Evolutionary conservation across 352 stramenopile species (phyloP), one percentile per base, ranked within the genome.

Genomic region (Pythium sp.): DNA sequence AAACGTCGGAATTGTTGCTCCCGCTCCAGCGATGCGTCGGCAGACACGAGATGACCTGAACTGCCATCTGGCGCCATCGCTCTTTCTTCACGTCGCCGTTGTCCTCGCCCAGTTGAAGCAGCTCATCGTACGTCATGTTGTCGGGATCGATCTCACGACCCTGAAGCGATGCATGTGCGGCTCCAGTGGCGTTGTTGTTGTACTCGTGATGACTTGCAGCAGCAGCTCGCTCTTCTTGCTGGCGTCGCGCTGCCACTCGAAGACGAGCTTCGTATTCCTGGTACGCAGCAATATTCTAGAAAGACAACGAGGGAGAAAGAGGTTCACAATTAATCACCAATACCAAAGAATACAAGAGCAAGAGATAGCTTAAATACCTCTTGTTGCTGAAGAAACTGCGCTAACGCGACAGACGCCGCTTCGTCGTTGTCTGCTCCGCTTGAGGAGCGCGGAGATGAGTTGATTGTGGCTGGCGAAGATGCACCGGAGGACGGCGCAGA

Each of bases 101-200:
- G 57, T 86, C 61, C 47, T 94, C 86, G 28, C 84, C 86, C 4
- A 94, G 74, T 30, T 84, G 73, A 43, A 94, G 47, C 4, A 94
- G 71, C 62, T 92, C 82, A 65, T 94, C 86, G 73, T 94, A 94
- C 11, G 78, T 87, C 86, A 94, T 94, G 67, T 81, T 89, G 58
- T 92, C 86, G 1, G 84, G 82, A 61, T 92, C 86, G n/a, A 93
- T 74, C 55, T 73, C 74, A 49, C 59, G 74, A 1, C 32, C 28
- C 14, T 34, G 41, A 20, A 65, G 9, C 28, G 59, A 46, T 28
- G 38, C 55, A 12, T 47, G 30, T 28, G 55, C 26, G 18, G 51
- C 71, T 55, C 4, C 62, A 38, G 15, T 30, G 43, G 15, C 28
- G 18, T 18, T 61, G 20, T 41, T 26, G 54, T 47, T n/a, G 34